Base-by-base conservation (phyloP, 1,139 yeast species). In the Blastobotrys raffinosifermentans region DNA sequence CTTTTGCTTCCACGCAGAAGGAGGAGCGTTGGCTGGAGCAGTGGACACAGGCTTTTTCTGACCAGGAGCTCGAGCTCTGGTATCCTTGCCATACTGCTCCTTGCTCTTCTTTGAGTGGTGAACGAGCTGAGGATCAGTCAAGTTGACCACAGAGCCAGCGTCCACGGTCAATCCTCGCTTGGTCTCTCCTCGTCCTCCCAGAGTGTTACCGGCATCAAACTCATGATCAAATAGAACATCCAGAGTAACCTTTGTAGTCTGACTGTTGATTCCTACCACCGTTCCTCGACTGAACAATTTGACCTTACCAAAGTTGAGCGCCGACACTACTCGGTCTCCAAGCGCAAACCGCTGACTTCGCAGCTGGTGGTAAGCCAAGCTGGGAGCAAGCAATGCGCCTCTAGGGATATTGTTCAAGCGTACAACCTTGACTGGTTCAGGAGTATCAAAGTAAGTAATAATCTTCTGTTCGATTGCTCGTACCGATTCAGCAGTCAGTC, bases 241-340 rank as follows among this genome's bases (percentile, higher is more conserved):
- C 46, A 84, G 64, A 1, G 74, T 67, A 9, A 72, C 60, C 35
- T 56, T 60, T 26, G 75, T 67, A 1, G 85, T 85, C 38, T 72
- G 61, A 20, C 86, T 75, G 32, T 75, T 75, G 47, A 84, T 78
- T 4, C 91, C 87, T 37, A 84, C 82, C 39, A 91, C 94, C 1
- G 96, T 87, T 57, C 99, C 99, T 52, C 84, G 81, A 16, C 87
- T 73, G 54, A 82, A 85, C 41, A 80, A 64, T 23, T 96, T 95
- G 11, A 89, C 95, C 55, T 86, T 87, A 41, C 97, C 97, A 26
- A 84, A 79, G 51, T 80, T 86, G 53, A 83, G 81, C 17, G 87
- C 84, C 51, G 85, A 87, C 22, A 84, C 75, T 26, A 93, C 85
- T 44, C 98, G 75, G 55, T 91, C 97, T 50, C 98, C 98, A 26